Evolutionary conservation across 139 green algal species (phyloP), one percentile per base, ranked within the genome.

Genomic region (Bryopsis sp.): DNA sequence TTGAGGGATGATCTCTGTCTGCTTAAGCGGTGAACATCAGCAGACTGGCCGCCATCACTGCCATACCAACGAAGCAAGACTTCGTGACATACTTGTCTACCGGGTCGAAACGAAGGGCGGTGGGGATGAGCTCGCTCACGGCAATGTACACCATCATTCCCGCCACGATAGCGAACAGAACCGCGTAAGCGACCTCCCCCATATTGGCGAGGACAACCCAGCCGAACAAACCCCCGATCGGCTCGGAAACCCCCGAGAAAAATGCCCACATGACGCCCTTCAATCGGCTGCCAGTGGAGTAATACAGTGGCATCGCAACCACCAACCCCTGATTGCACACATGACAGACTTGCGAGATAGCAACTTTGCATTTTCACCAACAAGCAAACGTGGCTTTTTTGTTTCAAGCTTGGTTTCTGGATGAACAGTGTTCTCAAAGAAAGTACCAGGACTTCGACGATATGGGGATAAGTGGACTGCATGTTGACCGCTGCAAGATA

Each of bases 261-360:
- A 81, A 81, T 36, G 75, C 73, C 83, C 83, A 90, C 15, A 78
- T 63, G 62, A 95, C 90, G 28, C 74, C 89, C 47, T 88, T 88
- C 77, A 71, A 87, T 34, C 73, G 74, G 58, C 39, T 79, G 35
- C 80, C 74, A 0, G 88, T 96, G 36, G 87, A 81, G 35, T 90
- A 93, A 75, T 89, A 94, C 37, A 94, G 78, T 1, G 89, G 89
- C 70, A 95, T 82, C 0, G 89, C 86, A n/a, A 95, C 87, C n/a
- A 83, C 86, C 1, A 93, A 8, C n/a, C n/a, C n/a, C n/a, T n/a
- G n/a, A n/a, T n/a, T n/a, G n/a, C n/a, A n/a, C n/a, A n/a, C n/a
- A n/a, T n/a, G n/a, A n/a, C n/a, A n/a, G n/a, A n/a, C n/a, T n/a
- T n/a, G n/a, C n/a, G n/a, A n/a, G n/a, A n/a, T n/a, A n/a, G n/a